Conservation (phyloP, 225 moss, liverwort and hornwort species). For the Physcomitrellopsis africana region DNA sequence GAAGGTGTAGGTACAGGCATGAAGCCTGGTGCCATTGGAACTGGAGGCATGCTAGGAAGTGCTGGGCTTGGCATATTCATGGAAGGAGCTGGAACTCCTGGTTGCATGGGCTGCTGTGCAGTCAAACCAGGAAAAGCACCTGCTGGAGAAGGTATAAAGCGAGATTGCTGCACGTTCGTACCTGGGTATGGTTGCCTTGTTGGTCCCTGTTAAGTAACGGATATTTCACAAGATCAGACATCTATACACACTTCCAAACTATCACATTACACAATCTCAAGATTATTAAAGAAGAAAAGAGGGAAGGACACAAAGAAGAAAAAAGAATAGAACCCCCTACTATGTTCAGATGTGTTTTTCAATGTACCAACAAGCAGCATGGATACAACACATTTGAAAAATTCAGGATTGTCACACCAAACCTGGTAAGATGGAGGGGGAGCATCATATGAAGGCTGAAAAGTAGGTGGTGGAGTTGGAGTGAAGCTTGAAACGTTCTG, state of each 20-base stretch:
- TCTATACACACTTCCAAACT: slow-evolving; percentile 5
- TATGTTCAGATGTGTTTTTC: not conserved
- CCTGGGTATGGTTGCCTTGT: slow-evolving; percentile 30
- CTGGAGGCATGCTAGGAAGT: slow-evolving; percentile 45
- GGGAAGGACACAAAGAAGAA: too few relatives aligned
- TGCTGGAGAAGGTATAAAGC: slow-evolving; percentile 38
- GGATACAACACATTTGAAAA: slow-evolving; percentile 6
- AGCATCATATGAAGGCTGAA: slow-evolving; percentile 47
- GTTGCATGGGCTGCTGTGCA: slow-evolving; percentile 43
- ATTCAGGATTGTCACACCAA: not conserved
- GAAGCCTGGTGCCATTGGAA: slow-evolving; percentile 41
- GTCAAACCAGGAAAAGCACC: slow-evolving; percentile 34
- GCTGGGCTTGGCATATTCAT: slow-evolving; percentile 47
- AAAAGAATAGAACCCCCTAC: not conserved
- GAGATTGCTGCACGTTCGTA: slow-evolving; percentile 27
- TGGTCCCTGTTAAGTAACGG: slow-evolving; percentile 35
- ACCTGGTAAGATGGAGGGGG: slow-evolving; percentile 62
- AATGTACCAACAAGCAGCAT: slow-evolving; percentile 17
- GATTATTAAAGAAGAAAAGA: not conserved
- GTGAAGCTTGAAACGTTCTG: slow-evolving; percentile 46
- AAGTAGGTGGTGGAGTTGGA: slow-evolving; percentile 45
- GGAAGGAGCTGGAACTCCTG: slow-evolving; percentile 29
- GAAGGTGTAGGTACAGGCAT: slow-evolving; percentile 50
- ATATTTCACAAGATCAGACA: not conserved
- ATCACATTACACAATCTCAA: not conserved